Percentiles rank a stretch among this genome's conserved stretches.
Evolutionary conservation across 2,329 filamentous ascomycete genomes (phyloP).

Genomic region (Cryphonectria naterciae): DNA sequence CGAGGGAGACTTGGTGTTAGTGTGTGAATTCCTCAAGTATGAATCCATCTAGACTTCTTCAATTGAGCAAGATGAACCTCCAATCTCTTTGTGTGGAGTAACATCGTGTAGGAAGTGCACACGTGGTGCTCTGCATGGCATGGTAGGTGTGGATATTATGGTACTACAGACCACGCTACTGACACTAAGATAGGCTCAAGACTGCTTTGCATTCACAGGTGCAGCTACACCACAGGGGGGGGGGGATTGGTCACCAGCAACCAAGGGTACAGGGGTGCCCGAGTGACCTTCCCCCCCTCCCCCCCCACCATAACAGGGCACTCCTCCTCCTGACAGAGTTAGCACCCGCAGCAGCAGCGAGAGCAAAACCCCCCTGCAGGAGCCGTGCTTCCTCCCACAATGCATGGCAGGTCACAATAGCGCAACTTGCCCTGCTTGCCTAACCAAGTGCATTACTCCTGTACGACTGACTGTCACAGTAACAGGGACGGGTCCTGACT

Average conservation of each 20-base stretch:
- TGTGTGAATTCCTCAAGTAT: too few relatives aligned
- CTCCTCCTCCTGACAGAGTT: conserved; percentile 1
- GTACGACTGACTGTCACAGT: background rate
- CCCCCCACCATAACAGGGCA: conserved; percentile 1
- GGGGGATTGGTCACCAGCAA: background rate
- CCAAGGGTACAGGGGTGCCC: background rate
- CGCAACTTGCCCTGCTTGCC: background rate
- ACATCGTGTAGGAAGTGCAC: background rate
- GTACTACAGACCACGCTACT: background rate
- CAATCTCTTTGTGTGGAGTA: background rate
- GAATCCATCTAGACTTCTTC: too few relatives aligned
- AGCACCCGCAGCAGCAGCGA: background rate
- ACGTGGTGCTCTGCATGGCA: background rate
- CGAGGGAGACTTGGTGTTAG: too few relatives aligned
- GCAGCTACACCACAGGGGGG: background rate
- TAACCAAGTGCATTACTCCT: background rate
- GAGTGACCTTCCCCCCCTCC: background rate
- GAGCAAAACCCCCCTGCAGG: background rate
- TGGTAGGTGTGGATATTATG: background rate
- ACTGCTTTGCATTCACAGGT: background rate
- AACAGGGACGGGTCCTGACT: background rate
- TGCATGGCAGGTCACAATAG: background rate
- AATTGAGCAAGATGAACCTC: background rate
- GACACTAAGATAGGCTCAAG: background rate
- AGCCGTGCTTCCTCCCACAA: background rate